Conservation (phyloP, 2,329 filamentous ascomycete genomes). For the Coleophoma eucalyptorum region DNA sequence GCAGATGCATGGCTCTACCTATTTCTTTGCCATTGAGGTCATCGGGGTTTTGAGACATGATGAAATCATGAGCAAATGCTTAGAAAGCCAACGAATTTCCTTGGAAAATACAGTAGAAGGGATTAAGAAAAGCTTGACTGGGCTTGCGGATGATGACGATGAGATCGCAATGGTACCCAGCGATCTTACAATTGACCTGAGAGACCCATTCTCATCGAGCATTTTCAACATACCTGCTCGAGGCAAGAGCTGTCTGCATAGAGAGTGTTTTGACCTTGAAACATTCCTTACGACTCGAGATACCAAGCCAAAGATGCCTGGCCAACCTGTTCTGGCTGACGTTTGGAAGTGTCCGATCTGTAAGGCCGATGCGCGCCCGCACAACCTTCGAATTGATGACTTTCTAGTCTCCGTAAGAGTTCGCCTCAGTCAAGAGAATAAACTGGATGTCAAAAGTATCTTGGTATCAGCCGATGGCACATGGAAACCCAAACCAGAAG, state of each 20-base stretch:
- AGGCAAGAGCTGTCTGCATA: slow-evolving; percentile 65
- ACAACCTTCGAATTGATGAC: slow-evolving; percentile 65
- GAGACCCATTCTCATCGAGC: slow-evolving; percentile 61
- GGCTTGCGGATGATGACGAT: slow-evolving; percentile 47
- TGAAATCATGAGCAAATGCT: slow-evolving; percentile 36
- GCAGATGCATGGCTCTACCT: slow-evolving; percentile 37
- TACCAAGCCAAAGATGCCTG: slow-evolving; percentile 37
- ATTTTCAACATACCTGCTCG: slow-evolving; percentile 72
- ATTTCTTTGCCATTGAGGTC: slow-evolving; percentile 66
- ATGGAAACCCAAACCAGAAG: slow-evolving; percentile 53
- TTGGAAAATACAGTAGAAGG: slow-evolving; percentile 46
- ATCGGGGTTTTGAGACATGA: slow-evolving; percentile 52
- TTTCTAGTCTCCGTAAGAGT: slow-evolving; percentile 64
- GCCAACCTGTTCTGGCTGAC: slow-evolving; percentile 56
- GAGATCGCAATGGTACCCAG: slow-evolving; percentile 57
- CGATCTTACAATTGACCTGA: slow-evolving; percentile 57
- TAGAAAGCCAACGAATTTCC: slow-evolving; percentile 33
- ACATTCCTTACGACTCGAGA: slow-evolving; percentile 70
- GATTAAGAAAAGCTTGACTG: slow-evolving; percentile 51
- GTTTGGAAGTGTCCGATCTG: slow-evolving; percentile 89
- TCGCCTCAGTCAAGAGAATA: slow-evolving; percentile 44
- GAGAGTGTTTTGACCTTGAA: slow-evolving; percentile 86
- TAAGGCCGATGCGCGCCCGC: slow-evolving; percentile 70
- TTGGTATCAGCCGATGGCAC: slow-evolving; percentile 58
- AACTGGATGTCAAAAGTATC: slow-evolving; percentile 55